Evolutionary conservation across 805 yeast species (phyloP).

Genomic region (Myxozyma nipponensis): DNA sequence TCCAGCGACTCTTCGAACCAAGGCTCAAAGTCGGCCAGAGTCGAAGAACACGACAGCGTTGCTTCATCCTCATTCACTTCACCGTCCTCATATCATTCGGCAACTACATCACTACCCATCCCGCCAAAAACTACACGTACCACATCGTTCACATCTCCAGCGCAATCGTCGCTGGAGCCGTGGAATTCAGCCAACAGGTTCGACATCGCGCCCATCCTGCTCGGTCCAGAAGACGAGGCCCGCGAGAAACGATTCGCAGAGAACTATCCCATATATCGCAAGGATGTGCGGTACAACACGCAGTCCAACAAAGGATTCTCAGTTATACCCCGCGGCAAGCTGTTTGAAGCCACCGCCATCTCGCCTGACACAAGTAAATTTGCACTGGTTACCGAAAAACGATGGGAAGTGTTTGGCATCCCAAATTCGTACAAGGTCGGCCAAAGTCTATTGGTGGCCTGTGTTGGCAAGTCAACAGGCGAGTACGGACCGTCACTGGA

Average conservation of each 20-base stretch:
- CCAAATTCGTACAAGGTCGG: conserved; percentile 42
- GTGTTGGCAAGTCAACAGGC: conserved; percentile 67
- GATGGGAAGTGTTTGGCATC: conserved; percentile 71
- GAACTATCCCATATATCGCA: conserved; percentile 80
- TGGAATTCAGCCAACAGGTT: conserved; percentile 5
- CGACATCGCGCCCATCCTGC: conserved; percentile 14
- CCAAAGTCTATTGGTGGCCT: conserved; percentile 52
- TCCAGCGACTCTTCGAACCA: conserved; percentile 16
- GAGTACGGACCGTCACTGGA: conserved; percentile 54
- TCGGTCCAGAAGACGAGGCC: conserved; percentile 29
- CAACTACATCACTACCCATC: not conserved
- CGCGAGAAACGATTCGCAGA: conserved; percentile 68
- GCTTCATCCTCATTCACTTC: conserved; percentile 18
- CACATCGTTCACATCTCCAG: not conserved
- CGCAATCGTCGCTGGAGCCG: conserved; percentile 19
- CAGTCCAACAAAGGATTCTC: conserved; percentile 49
- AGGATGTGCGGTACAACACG: conserved; percentile 51
- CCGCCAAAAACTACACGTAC: not conserved
- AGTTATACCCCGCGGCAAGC: conserved; percentile 42
- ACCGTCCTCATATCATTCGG: conserved; percentile 9
- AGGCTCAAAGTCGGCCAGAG: conserved; percentile 2
- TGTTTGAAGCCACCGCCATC: conserved; percentile 54
- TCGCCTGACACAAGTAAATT: conserved; percentile 63
- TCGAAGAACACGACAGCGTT: conserved; percentile 2
- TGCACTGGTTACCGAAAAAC: conserved; percentile 60